Percentiles rank a stretch among this genome's conserved stretches.
Evolutionary conservation across 345 rosid species (phyloP).

Genomic region (Eucalyptus marginata): DNA sequence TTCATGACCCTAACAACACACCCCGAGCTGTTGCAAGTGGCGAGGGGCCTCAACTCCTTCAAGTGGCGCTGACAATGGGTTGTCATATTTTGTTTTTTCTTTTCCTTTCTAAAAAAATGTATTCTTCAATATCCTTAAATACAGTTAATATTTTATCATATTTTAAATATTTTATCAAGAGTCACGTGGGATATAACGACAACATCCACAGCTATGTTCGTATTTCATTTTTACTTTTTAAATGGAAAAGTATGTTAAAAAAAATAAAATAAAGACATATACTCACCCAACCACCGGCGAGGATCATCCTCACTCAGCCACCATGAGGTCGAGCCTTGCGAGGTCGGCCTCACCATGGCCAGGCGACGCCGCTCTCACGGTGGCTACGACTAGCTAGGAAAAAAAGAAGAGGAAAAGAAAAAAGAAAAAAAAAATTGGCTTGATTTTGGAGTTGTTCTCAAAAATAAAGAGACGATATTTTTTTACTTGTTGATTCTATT

Average conservation of each 20-base stretch:
- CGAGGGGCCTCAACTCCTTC: background rate
- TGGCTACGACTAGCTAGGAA: accelerated
- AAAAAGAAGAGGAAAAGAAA: no score
- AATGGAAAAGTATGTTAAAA: background rate
- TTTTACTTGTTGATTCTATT: no score
- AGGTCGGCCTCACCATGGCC: no score
- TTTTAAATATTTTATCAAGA: background rate
- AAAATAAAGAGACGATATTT: no score
- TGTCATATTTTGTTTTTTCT: accelerated
- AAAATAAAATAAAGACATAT: no score
- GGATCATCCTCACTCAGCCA: no score
- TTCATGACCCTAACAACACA: background rate
- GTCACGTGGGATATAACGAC: background rate
- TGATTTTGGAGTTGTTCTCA: no score
- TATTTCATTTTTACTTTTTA: background rate
- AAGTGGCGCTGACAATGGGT: accelerated
- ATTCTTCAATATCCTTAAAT: no score
- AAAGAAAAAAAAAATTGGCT: no score
- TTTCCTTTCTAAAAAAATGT: no score
- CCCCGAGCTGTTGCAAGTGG: background rate
- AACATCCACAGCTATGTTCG: background rate
- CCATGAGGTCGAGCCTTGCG: accelerated
- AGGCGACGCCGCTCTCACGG: accelerated
- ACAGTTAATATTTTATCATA: background rate
- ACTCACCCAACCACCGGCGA: no score